These are phyloP conservation scores for Nasturtium officinale DNA, from an alignment of 345 rosid species.

Conservation along the genomic window DNA sequence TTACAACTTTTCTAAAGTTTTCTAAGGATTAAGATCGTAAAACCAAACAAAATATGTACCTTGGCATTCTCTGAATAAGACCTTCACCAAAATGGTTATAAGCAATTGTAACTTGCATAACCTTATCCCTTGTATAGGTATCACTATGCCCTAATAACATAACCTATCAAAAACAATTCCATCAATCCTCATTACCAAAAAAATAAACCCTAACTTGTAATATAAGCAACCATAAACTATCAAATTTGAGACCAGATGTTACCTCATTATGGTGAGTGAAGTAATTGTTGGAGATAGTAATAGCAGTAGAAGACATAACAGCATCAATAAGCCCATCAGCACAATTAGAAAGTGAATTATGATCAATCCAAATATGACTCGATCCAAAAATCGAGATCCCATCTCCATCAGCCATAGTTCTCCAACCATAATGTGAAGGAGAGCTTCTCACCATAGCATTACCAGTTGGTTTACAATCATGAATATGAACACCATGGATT, in stretches of 20 bases:
- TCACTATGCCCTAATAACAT: conserved; percentile 98
- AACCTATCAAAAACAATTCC: conserved; percentile 51
- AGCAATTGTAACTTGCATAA: conserved; percentile 95
- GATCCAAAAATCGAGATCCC: conserved; percentile 75
- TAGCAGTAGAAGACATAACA: conserved; percentile 71
- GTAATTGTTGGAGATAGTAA: conserved; percentile 73
- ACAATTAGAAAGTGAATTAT: conserved; percentile 79
- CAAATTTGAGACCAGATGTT: not conserved
- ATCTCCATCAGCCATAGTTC: conserved; percentile 83
- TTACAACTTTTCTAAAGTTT: not conserved
- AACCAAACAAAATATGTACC: conserved; percentile 44
- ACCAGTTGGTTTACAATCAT: conserved; percentile 71
- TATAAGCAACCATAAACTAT: not conserved
- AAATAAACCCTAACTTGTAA: not conserved
- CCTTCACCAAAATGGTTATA: conserved; percentile 99
- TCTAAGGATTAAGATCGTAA: not conserved
- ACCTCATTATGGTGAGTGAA: conserved; percentile 93
- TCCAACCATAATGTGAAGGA: conserved; percentile 80
- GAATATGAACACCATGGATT: conserved; percentile 72
- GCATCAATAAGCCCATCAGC: conserved; percentile 83
- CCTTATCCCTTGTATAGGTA: conserved; percentile 83
- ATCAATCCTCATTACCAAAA: not conserved
- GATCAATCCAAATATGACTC: conserved; percentile 92
- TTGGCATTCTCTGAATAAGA: conserved; percentile 98
- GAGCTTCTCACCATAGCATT: conserved; percentile 90